Evolutionary conservation across 2,329 filamentous ascomycete genomes (phyloP).

Genomic region (Ophiosphaerella herpotricha): DNA sequence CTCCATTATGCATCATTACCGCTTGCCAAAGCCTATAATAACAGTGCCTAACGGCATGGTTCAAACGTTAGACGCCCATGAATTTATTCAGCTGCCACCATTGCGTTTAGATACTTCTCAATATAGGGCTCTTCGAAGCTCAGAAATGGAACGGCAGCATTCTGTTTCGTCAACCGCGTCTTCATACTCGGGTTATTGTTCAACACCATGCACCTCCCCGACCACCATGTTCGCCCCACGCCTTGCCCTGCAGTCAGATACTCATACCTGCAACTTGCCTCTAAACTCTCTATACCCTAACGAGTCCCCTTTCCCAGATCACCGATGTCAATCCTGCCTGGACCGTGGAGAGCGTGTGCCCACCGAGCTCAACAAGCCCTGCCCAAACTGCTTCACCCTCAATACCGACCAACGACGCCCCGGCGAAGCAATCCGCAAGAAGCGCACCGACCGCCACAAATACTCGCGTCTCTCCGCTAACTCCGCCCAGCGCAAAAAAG

Average conservation of each 20-base stretch:
- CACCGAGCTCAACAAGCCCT: not conserved
- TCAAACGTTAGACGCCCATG: not conserved
- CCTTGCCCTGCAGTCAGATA: not conserved
- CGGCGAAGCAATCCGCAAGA: conserved; percentile 5
- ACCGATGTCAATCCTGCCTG: conserved; percentile 2
- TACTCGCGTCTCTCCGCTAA: conserved; percentile 1
- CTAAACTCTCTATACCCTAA: not conserved
- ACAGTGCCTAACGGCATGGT: not conserved
- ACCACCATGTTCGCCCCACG: not conserved
- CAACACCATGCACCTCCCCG: not conserved
- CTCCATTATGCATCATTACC: not conserved
- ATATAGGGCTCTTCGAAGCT: not conserved
- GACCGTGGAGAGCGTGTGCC: not conserved
- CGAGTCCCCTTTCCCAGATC: not conserved
- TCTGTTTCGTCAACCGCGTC: conserved; percentile 3
- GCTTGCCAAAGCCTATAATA: not conserved
- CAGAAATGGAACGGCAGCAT: conserved; percentile 2
- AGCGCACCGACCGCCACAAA: conserved; percentile 7
- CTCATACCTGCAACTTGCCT: not conserved
- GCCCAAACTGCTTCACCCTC: not conserved
- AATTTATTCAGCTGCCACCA: not conserved
- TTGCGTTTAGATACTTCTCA: not conserved
- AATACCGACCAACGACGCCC: not conserved
- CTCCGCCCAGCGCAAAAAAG: not conserved
- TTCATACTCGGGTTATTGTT: not conserved